These are phyloP conservation scores for Hamamelis virginiana DNA, from an alignment of 164 flowering plant species.

Conservation along the genomic window DNA sequence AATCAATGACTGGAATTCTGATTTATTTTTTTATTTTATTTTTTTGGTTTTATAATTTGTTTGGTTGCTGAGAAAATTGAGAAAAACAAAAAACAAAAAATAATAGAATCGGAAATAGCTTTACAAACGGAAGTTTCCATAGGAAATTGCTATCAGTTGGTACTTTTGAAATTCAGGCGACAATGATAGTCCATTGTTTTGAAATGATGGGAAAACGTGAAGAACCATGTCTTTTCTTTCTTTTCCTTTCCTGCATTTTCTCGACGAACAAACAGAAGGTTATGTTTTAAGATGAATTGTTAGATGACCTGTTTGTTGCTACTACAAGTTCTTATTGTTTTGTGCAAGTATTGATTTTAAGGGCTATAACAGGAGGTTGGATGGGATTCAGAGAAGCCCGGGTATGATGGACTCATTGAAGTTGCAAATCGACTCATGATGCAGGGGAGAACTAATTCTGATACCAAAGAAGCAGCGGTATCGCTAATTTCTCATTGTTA, in stretches of 20 bases:
- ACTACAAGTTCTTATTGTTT: not conserved
- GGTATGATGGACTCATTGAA: conserved; percentile 90
- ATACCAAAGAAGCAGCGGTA: conserved; percentile 71
- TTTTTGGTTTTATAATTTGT: not conserved
- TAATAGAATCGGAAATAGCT: not conserved
- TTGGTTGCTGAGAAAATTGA: not conserved
- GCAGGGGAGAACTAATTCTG: conserved; percentile 47
- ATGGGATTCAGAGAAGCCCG: conserved; percentile 88
- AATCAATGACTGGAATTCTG: not conserved
- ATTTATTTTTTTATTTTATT: not conserved
- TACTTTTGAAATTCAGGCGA: no score
- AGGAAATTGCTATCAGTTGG: no score
- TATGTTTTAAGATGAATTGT: not conserved
- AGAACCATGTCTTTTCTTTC: not conserved
- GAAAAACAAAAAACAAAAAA: not conserved
- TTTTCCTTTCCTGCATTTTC: not conserved
- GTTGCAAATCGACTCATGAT: conserved; percentile 62
- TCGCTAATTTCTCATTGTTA: conserved; percentile 1
- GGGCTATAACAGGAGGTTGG: conserved; percentile 68
- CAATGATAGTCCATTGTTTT: no score
- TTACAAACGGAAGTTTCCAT: not conserved
- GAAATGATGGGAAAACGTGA: no score
- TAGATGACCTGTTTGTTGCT: not conserved
- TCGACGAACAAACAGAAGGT: not conserved
- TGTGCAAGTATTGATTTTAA: conserved; percentile 9